Percentiles rank a stretch among this genome's conserved stretches.
These are phyloP conservation scores for Thuja plicata DNA, from an alignment of 83 land plant genomes.

Conservation along the genomic window DNA sequence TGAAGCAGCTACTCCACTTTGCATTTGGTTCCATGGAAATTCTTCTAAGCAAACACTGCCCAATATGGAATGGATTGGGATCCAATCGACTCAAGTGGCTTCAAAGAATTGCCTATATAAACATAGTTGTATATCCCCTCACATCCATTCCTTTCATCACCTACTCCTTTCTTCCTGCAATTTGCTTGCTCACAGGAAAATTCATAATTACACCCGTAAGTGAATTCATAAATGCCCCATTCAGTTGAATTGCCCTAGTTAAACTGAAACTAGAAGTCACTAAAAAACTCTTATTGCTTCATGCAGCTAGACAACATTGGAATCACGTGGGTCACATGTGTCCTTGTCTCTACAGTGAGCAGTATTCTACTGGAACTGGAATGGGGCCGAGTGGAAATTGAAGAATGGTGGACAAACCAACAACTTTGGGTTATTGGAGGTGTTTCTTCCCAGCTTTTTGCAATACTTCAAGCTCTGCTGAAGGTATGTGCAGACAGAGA, in stretches of 20 bases:
- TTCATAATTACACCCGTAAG: conserved; percentile 57
- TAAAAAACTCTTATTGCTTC: conserved; percentile 2
- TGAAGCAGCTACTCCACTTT: conserved; percentile 40
- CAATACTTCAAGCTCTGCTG: conserved; percentile 53
- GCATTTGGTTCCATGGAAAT: conserved; percentile 49
- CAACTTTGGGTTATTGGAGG: conserved; percentile 65
- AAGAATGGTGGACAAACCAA: conserved; percentile 62
- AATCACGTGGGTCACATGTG: background rate
- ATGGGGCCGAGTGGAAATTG: conserved; percentile 51
- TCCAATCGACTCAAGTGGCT: conserved; percentile 45
- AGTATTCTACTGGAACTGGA: conserved; percentile 29
- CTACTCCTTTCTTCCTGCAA: conserved; percentile 62
- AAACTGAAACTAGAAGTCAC: background rate
- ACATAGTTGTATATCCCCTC: conserved; percentile 56
- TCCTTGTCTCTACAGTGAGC: background rate
- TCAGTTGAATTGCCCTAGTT: background rate
- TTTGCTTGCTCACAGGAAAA: conserved; percentile 57
- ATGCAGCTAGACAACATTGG: background rate
- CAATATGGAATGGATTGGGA: conserved; percentile 39
- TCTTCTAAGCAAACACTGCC: conserved; percentile 47
- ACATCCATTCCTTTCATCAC: conserved; percentile 63
- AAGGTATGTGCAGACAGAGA: conserved; percentile 53
- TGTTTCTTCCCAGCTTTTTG: conserved; percentile 54
- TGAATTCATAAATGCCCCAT: background rate
- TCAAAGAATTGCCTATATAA: conserved; percentile 53